Base-by-base conservation (phyloP, 208 protist species). In the Trypanosoma mega region DNA sequence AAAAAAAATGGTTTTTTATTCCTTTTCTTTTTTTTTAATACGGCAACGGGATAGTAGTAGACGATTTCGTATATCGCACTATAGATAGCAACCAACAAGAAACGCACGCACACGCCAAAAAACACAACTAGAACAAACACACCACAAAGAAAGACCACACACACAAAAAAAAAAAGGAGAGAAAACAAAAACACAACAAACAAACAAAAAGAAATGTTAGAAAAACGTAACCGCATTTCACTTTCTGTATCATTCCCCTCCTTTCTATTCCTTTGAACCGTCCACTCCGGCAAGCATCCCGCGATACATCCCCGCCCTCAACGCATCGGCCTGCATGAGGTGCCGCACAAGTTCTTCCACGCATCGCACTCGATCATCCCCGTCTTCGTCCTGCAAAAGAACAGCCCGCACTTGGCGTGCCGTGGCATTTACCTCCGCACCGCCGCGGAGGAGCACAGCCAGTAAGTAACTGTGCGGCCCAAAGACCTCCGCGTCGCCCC, bases 381-480 rank as follows among this genome's bases (percentile, higher is more conserved):
- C 54, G 45, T 45, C 39, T 7, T 61, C 46, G 24, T 55, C 20
- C 14, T 29, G 31, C 8, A 21, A 50, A n/a, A 69, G n/a, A 14
- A 21, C 53, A 18, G 43, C n/a, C 6, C 53, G 26, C 14, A 69
- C 45, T 2, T 62, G n/a, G 30, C 45, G 30, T 36, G 45, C 63
- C 31, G 59, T 20, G 7, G 5, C 11, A 21, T 24, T 43, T 16
- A 33, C 18, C 9, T 6, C 9, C 44, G 34, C 24, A 54, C 24
- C 16, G n/a, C 2, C 48, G 24, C 43, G 5, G 27, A 90, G 44
- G 71, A 77, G 53, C 71, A 67, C 0, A 82, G 77, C 48, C 86
- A 68, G 49, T 74, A 85, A 55, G 65, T 78, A 39, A 39, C 6
- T 6, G 12, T 39, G 34, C 34, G 34, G 34, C 34, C 34, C 6